phyloP scores from a whole-genome alignment of 352 stramenopile genomes.

The Phytophthora sansomeana region DNA sequence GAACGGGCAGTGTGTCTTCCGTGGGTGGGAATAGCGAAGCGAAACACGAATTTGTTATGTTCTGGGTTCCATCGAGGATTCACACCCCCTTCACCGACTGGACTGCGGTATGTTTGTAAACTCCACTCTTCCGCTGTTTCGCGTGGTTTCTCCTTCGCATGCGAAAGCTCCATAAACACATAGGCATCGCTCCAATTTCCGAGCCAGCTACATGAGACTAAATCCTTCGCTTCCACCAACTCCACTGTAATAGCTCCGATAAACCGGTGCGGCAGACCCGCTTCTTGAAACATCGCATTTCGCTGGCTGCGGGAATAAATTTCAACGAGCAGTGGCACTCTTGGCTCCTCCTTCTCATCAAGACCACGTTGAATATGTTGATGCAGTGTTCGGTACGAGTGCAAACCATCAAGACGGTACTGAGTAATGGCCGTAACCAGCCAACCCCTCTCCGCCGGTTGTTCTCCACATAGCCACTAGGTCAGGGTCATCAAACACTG shows the following conservation, averaged over 20 bases:
- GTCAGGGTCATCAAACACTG: conserved; percentile 69
- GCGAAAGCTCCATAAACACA: conserved; percentile 73
- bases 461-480: conserved; percentile 78
- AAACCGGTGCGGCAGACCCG: conserved; percentile 80
- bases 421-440: conserved; percentile 85
- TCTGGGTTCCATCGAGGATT: conserved; percentile 61
- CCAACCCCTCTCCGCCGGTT: conserved; percentile 77
- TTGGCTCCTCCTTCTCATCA: conserved; percentile 46
- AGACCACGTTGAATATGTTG: conserved; percentile 50
- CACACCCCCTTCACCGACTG: conserved; percentile 54
- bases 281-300: conserved; percentile 83
- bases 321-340: conserved; percentile 65
- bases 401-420: conserved; percentile 76
- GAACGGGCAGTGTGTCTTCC: conserved; percentile 43
- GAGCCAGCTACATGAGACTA: conserved; percentile 76
- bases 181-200: conserved; percentile 79
- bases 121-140: conserved; percentile 72
- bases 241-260: conserved; percentile 73
- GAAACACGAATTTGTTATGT: conserved; percentile 75
- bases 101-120: conserved; percentile 78
- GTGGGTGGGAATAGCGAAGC: conserved; percentile 82
- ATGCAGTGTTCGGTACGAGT: conserved; percentile 55
- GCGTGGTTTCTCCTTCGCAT: conserved; percentile 36
- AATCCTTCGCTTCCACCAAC: conserved; percentile 72
- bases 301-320: conserved; percentile 77